phyloP scores from a whole-genome alignment of 148 eudicot species.

The Rhododendron vialii region DNA sequence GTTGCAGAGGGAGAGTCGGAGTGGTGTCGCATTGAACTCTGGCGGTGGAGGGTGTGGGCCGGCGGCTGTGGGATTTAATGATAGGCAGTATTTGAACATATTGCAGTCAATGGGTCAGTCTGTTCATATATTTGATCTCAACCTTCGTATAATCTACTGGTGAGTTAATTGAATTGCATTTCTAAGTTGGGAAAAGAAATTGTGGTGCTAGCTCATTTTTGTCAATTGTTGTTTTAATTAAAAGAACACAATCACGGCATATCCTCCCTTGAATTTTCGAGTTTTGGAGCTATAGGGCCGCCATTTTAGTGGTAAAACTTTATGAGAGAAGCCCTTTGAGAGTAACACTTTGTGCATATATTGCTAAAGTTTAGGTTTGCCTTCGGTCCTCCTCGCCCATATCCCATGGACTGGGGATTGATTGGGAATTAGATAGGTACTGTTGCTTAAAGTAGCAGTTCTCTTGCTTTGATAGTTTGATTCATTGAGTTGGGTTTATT shows the following conservation, averaged over 20 bases:
- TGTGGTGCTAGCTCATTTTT: background rate
- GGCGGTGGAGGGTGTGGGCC: conserved; percentile 8
- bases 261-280: background rate
- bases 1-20: conserved; percentile 64
- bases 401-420: background rate
- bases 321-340: background rate
- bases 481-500: background rate
- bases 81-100: conserved; percentile 75
- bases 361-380: background rate
- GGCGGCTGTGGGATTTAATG: conserved; percentile 44
- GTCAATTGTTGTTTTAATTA: background rate
- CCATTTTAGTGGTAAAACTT: background rate
- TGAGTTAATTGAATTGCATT: conserved; percentile 22
- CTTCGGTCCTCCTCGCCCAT: background rate
- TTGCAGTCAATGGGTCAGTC: conserved; percentile 92
- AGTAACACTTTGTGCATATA: background rate
- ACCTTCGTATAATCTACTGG: conserved; percentile 69
- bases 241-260: background rate
- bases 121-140: conserved; percentile 68
- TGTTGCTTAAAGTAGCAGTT: background rate
- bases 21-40: background rate
- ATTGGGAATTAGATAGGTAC: background rate
- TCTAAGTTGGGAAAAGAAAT: background rate
- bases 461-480: background rate
- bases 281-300: background rate